A percentile compares a stretch with the other conserved stretches of the same genome.
Conservation (phyloP, 495 filamentous ascomycete species). For the Trichocladium antarcticum region DNA sequence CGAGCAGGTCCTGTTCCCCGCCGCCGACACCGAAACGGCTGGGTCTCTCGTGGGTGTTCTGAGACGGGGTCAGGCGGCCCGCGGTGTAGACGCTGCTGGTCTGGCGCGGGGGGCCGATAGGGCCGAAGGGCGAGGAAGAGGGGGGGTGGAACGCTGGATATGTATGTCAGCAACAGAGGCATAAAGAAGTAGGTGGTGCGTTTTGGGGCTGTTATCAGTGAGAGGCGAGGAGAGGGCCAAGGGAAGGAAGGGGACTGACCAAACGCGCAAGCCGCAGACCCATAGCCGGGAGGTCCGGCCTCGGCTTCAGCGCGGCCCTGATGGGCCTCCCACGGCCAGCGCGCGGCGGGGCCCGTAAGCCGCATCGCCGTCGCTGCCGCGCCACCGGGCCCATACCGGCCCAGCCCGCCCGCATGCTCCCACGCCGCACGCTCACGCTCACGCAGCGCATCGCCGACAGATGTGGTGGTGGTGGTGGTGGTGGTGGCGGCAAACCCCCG, state of each 20-base stretch:
- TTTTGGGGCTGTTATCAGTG: not conserved
- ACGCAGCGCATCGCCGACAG: no score
- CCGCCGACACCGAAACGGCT: no score
- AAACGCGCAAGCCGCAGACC: not conserved
- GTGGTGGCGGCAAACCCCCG: no score
- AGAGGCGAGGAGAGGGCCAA: not conserved
- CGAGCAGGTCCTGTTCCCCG: no score
- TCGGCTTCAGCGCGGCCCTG: not conserved
- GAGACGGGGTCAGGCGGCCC: not conserved
- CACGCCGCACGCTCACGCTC: no score
- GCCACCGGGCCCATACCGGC: no score
- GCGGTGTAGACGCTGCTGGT: not conserved
- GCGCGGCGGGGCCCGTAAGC: no score
- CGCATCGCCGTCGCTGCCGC: no score
- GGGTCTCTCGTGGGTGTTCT: no score
- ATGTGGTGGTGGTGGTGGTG: no score
- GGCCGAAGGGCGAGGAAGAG: slow-evolving; percentile 3
- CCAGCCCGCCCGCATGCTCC: no score
- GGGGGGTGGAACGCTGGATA: not conserved
- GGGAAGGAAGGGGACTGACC: not conserved
- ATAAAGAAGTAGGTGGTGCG: no score
- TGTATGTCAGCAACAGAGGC: not conserved
- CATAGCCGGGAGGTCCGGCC: not conserved
- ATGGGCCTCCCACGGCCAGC: slow-evolving; percentile 1
- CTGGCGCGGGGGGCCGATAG: not conserved